These are phyloP conservation scores for Tetrapisispora namnaoensis DNA, from an alignment of 805 yeast species.

Conservation along the genomic window DNA sequence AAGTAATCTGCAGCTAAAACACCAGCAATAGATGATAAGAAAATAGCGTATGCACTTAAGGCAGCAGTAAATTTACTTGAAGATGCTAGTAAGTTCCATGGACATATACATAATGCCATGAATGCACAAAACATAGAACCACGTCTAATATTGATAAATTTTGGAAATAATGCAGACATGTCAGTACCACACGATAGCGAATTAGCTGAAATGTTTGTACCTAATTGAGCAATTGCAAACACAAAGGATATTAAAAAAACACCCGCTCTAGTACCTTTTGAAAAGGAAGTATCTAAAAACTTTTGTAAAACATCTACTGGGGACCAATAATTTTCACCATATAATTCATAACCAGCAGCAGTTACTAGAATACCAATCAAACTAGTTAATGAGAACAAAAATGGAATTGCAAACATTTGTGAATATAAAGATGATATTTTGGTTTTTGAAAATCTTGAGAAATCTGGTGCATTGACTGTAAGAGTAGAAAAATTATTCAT, in stretches of 20 bases:
- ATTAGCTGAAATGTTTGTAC: constrained; percentile 63
- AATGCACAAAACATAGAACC: constrained; percentile 60
- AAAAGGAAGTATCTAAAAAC: constrained; percentile 30
- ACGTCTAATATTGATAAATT: constrained; percentile 48
- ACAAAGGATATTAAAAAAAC: constrained; percentile 56
- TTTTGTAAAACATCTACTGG: constrained; percentile 50
- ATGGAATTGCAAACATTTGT: constrained; percentile 53
- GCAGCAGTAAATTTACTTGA: constrained; percentile 65
- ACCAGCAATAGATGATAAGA: constrained; percentile 73
- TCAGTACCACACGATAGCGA: constrained; percentile 55
- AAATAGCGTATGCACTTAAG: constrained; percentile 66
- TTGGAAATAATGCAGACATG: constrained; percentile 46
- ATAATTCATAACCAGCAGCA: constrained; percentile 45
- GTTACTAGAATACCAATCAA: constrained; percentile 72
- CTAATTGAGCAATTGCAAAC: constrained; percentile 64
- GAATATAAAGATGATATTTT: constrained; percentile 37
- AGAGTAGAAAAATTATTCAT: constrained; percentile 74
- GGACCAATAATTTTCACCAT: constrained; percentile 37
- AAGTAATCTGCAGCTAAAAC: constrained; percentile 47
- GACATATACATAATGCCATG: constrained; percentile 60
- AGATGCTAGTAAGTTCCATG: constrained; percentile 62
- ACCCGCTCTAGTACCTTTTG: constrained; percentile 56
- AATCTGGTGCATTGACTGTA: constrained; percentile 76
- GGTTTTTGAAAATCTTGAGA: constrained; percentile 62
- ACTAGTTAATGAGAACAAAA: constrained; percentile 64